Evolutionary conservation across 2,329 filamentous ascomycete genomes (phyloP).

Genomic region (Didymella exigua): DNA sequence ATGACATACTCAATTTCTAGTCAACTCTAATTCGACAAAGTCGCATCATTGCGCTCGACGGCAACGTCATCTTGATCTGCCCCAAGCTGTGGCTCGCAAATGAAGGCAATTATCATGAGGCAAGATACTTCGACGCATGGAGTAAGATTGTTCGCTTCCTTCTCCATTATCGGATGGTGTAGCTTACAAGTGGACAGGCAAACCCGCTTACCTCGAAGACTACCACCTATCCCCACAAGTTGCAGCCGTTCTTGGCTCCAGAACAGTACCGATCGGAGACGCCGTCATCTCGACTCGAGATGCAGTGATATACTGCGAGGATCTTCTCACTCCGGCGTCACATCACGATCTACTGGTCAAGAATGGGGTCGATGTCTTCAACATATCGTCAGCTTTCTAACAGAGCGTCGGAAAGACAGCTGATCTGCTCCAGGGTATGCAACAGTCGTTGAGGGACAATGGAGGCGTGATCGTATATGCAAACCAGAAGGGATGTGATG

Average conservation of each 20-base stretch:
- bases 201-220: slow-evolving; percentile 46
- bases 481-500: slow-evolving; percentile 61
- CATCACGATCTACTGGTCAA: slow-evolving; percentile 66
- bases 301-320: slow-evolving; percentile 66
- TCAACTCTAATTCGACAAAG: background rate
- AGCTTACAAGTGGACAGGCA: slow-evolving; percentile 49
- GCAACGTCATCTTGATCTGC: slow-evolving; percentile 72
- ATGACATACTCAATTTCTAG: slow-evolving; percentile 30
- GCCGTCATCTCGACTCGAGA: slow-evolving; percentile 58
- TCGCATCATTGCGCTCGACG: slow-evolving; percentile 60
- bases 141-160: background rate
- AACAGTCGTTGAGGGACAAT: slow-evolving; percentile 66
- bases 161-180: background rate
- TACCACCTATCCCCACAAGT: slow-evolving; percentile 46
- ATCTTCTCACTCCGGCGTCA: slow-evolving; percentile 40
- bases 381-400: slow-evolving; percentile 71
- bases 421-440: slow-evolving; percentile 67
- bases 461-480: slow-evolving; percentile 61
- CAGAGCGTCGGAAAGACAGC: slow-evolving; percentile 70
- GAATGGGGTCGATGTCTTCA: slow-evolving; percentile 71
- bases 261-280: slow-evolving; percentile 69
- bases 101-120: slow-evolving; percentile 64
- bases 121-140: slow-evolving; percentile 45
- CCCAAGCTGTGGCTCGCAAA: slow-evolving; percentile 75
- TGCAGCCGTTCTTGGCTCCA: slow-evolving; percentile 55